Evolutionary conservation across 2,329 filamentous ascomycete species (phyloP), one percentile per base, ranked within the genome.

Genomic region (Intubia oerlemansii): DNA sequence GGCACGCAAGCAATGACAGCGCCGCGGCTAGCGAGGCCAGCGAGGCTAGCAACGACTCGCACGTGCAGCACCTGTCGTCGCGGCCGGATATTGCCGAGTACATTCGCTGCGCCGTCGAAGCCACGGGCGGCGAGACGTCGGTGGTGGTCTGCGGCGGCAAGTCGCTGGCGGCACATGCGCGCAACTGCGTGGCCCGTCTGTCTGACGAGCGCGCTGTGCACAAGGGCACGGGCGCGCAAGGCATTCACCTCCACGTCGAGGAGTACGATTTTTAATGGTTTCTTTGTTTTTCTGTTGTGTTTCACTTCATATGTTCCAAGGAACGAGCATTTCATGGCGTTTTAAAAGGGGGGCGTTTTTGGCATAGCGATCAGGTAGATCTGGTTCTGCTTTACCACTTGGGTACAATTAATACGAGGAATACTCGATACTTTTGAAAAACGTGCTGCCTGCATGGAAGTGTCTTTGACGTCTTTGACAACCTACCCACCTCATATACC

Each of bases 161-260:
- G 28, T 58, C 58, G 26, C 46, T 71, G 15, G 62, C 66, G 2
- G 51, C 61, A 3, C 48, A 48, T 25, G 57, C 62, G 10, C 51
- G 66, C 32, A 70, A 66, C 37, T 58, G 52, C 32, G 63, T 71
- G 3, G 57, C 59, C 3, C 48, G 46, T 17, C 35, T 71, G 34
- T 66, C 62, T 30, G 65, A 72, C 38, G 66, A 71, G 46, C 48
- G 66, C 23, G 66, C 60, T 1, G 66, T 71, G 14, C 66, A 71
- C 41, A 72, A 72, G 43, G 66, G 66, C 5, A 70, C 64, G 0
- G 66, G 63, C 1, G 66, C 66, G 0, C 66, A 72, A 41, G 66
- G 66, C 0, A 70, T 72, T 23, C 57, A 61, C 41, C 40, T 71
- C 31, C 57, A 66, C 41, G 63, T 62, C 1, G 66, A 71, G 36